Conservation (phyloP, 2,329 filamentous ascomycete species). For the Colletotrichum sp. region DNA sequence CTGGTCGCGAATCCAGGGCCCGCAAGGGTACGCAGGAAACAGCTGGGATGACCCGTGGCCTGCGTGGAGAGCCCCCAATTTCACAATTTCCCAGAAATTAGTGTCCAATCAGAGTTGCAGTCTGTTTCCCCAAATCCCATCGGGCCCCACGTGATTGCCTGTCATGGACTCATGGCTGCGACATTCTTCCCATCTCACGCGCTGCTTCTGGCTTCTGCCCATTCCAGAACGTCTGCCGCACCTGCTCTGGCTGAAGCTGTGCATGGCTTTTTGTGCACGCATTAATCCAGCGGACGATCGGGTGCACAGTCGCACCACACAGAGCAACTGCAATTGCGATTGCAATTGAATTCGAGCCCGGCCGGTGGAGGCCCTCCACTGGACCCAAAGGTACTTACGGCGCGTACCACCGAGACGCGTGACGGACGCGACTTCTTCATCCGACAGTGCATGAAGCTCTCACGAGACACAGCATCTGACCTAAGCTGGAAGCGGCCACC, state of each 20-base stretch:
- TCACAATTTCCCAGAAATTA: conserved; percentile 32
- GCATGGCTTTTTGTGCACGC: background rate
- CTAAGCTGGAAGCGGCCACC: background rate
- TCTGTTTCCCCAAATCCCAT: conserved; percentile 11
- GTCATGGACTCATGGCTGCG: conserved; percentile 33
- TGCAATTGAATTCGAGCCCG: background rate
- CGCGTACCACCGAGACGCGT: conserved; percentile 1
- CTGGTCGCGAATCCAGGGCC: background rate
- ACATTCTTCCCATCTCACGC: background rate
- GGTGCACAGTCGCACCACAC: background rate
- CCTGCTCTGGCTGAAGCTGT: background rate
- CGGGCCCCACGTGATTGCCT: conserved; percentile 34
- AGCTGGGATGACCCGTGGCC: conserved; percentile 23
- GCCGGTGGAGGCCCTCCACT: background rate
- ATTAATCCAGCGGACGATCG: background rate
- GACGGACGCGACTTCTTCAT: conserved; percentile 11
- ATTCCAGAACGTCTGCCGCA: background rate
- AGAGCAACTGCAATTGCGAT: background rate
- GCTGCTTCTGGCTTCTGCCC: background rate
- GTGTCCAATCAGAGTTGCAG: conserved; percentile 23
- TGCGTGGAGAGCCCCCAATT: conserved; percentile 20
- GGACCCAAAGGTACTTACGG: background rate
- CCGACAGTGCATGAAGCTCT: conserved; percentile 8
- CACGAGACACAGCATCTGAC: background rate
- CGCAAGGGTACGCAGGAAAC: conserved; percentile 23